Evolutionary conservation across 2,329 filamentous ascomycete species (phyloP).

Genomic region (Chaetothyriales sp.): DNA sequence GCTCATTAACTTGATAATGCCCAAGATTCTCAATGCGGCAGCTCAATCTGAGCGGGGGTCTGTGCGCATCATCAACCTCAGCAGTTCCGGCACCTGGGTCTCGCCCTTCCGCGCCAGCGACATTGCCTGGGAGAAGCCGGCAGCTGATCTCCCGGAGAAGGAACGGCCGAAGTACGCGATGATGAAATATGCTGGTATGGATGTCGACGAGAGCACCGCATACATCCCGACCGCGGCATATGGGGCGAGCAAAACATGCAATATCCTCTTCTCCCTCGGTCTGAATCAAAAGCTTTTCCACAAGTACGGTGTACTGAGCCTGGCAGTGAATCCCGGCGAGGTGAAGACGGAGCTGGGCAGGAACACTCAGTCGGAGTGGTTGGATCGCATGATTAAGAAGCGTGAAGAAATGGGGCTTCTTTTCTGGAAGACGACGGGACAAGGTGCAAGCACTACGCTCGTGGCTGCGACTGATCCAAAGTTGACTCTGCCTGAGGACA

Average conservation of each 20-base stretch:
- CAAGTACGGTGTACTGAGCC: constrained; percentile 24
- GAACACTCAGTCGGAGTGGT: constrained; percentile 18
- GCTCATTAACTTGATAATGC: constrained; percentile 28
- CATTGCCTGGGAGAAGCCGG: constrained; percentile 21
- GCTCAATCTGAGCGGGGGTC: constrained; percentile 6
- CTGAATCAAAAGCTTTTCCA: constrained; percentile 19
- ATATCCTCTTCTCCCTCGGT: constrained; percentile 30
- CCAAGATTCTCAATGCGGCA: constrained; percentile 22
- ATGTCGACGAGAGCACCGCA: constrained; percentile 1
- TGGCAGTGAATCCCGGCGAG: constrained; percentile 28
- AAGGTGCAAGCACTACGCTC: constrained; percentile 30
- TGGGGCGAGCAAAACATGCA: constrained; percentile 35
- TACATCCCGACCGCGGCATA: constrained; percentile 29
- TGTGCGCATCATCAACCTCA: constrained; percentile 21
- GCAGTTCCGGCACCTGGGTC: constrained; percentile 17
- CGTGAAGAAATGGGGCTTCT: not conserved
- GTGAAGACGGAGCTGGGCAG: constrained; percentile 4
- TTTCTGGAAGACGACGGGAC: constrained; percentile 24
- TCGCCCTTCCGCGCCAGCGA: constrained; percentile 24
- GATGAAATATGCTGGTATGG: not conserved
- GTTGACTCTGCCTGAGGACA: constrained; percentile 15
- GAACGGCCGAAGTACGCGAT: constrained; percentile 7
- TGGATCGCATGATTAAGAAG: constrained; percentile 3
- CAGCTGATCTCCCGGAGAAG: constrained; percentile 10
- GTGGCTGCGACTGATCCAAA: constrained; percentile 32